These are phyloP conservation scores for Ophiocordyceps unilateralis DNA, from an alignment of 2,329 filamentous ascomycete genomes.

Conservation along the genomic window DNA sequence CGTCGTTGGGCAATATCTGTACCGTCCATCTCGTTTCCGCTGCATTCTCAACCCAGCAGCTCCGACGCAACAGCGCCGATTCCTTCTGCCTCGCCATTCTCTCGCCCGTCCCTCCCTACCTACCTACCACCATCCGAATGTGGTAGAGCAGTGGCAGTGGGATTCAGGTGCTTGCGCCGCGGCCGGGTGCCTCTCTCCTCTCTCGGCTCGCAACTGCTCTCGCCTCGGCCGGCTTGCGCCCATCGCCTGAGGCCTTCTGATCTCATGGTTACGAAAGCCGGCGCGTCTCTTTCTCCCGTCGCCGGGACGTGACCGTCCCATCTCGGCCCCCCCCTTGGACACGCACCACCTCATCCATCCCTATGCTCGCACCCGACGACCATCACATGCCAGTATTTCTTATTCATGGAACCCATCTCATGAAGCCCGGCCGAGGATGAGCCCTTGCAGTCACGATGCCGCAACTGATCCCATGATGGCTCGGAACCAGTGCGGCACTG, in stretches of 20 bases:
- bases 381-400: neutral
- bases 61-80: too few species aligned
- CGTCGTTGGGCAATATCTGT: too few species aligned
- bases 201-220: neutral
- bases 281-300: neutral
- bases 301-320: neutral
- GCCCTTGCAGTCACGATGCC: constrained; percentile 9
- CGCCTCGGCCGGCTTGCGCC: neutral
- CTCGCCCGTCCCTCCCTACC: neutral
- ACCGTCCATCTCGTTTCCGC: too few species aligned
- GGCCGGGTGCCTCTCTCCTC: neutral
- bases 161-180: neutral
- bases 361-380: neutral
- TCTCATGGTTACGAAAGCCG: neutral
- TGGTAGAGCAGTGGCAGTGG: too few species aligned
- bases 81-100: too few species aligned
- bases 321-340: neutral
- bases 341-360: constrained; percentile 1
- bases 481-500: constrained; percentile 25
- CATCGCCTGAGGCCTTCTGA: neutral
- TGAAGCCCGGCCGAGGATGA: constrained; percentile 14
- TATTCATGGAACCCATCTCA: constrained; percentile 3
- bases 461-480: constrained; percentile 24
- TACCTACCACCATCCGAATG: neutral
- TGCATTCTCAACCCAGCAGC: too few species aligned